Evolutionary conservation across 768 basidiomycete genomes (phyloP), one percentile per base, ranked within the genome.

Genomic region (Candolleomyces aberdarensis): DNA sequence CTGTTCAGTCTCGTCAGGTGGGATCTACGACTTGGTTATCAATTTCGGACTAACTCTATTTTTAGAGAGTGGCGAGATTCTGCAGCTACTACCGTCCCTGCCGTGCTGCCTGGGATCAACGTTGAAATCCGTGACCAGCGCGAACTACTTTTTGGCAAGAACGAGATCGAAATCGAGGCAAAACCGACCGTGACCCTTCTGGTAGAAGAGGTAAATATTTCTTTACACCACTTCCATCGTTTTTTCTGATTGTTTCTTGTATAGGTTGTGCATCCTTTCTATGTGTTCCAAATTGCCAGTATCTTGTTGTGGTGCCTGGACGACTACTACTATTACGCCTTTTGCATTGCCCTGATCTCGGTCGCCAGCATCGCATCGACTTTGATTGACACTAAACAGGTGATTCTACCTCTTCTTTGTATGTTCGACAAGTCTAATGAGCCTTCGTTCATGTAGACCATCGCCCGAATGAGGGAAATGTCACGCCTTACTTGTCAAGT

Each of bases 231-330:
- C 43, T 8, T 40, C 50, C 17, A 15, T 53, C 43, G 20, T 15
- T 40, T n/a, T n/a, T 39, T 56, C 48, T 62, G 26, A 59, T 43
- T 62, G 39, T 41, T 59, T 50, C 46, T 49, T 48, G 31, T 49
- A 5, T 49, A 79, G 94, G 85, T 97, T 49, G 89, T 98, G 43
- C 96, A 98, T 70, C 97, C 97, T 0, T 98, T 98, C 75, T 98
- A 98, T 70, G 89, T 99, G 58, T 99, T 99, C 70, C 97, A 99
- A 81, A 88, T 98, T 65, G 94, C 94, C 54, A 97, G 94, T 65
- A 91, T 98, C 65, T 77, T 92, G 43, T 76, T 99, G 6, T 99
- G 97, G 97, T 90, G 91, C 1, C 67, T 98, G 56, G 97, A 99
- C 65, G 84, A 98, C 71, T 99, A 98, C 69, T 94, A 89, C 66